Evolutionary conservation across 768 basidiomycete species (phyloP).

Genomic region (Glaciozyma martinii): DNA sequence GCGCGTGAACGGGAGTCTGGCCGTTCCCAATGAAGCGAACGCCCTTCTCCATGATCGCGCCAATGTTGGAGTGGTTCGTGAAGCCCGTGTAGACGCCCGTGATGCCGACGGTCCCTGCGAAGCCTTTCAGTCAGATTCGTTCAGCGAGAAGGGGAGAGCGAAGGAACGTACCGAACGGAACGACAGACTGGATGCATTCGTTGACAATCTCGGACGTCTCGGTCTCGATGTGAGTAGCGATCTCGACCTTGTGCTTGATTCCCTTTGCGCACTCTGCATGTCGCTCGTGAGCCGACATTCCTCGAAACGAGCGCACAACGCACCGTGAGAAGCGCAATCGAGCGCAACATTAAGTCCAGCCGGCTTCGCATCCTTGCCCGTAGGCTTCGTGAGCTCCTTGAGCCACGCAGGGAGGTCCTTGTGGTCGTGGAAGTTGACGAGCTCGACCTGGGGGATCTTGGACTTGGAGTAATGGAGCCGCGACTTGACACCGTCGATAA

Average conservation of each 20-base stretch:
- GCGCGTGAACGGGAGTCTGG: constrained; percentile 57
- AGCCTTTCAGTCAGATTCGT: too few relatives aligned
- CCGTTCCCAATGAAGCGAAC: too few relatives aligned
- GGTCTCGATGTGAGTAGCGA: constrained; percentile 42
- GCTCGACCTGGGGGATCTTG: constrained; percentile 43
- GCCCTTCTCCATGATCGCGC: too few relatives aligned
- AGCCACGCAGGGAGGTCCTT: constrained; percentile 50
- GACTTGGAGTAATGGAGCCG: constrained; percentile 55
- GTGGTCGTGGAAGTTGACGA: constrained; percentile 52
- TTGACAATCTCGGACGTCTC: constrained; percentile 42
- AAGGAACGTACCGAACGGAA: constrained; percentile 43
- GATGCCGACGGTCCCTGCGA: too few relatives aligned
- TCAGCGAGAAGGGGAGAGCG: too few relatives aligned
- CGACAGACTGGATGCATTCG: constrained; percentile 35
- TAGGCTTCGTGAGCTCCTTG: constrained; percentile 44
- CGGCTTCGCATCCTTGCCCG: not conserved
- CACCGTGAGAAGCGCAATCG: constrained; percentile 52
- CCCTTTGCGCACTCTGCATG: constrained; percentile 31
- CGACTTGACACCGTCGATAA: constrained; percentile 55
- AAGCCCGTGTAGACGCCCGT: too few relatives aligned
- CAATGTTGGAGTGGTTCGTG: too few relatives aligned
- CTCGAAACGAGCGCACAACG: too few relatives aligned
- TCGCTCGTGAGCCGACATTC: too few relatives aligned
- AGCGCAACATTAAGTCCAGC: constrained; percentile 54
- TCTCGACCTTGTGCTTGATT: constrained; percentile 40